Percentiles rank a stretch among this genome's conserved stretches.
These are phyloP conservation scores for Mycena floridula DNA, from an alignment of 768 basidiomycete genomes.

Conservation along the genomic window DNA sequence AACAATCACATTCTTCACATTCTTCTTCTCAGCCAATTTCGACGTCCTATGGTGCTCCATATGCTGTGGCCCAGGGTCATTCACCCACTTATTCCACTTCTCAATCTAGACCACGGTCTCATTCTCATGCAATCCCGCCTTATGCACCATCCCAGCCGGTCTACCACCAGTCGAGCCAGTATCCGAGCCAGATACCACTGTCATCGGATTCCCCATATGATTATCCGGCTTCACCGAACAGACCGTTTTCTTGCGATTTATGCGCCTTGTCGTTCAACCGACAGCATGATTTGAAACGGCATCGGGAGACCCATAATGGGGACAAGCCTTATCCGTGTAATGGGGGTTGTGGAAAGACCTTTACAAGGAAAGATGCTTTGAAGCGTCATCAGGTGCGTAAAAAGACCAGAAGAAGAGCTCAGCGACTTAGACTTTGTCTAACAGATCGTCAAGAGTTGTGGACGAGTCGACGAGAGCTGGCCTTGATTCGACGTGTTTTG, in stretches of 20 bases:
- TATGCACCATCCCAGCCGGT: constrained; percentile 12
- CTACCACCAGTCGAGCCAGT: constrained; percentile 12
- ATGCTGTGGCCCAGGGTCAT: constrained; percentile 17
- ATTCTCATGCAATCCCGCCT: constrained; percentile 30
- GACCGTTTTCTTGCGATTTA: constrained; percentile 64
- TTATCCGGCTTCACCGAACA: constrained; percentile 51
- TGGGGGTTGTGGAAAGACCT: constrained; percentile 81
- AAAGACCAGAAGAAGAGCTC: too few relatives aligned
- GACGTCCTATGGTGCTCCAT: constrained; percentile 6
- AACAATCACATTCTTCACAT: constrained; percentile 25
- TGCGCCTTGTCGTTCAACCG: constrained; percentile 82
- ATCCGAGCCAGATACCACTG: constrained; percentile 28
- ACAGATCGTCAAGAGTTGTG: constrained; percentile 76
- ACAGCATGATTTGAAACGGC: constrained; percentile 80
- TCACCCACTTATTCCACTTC: too few relatives aligned
- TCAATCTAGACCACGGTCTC: constrained; percentile 32
- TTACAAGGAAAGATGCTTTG: constrained; percentile 80
- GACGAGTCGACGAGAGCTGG: constrained; percentile 55
- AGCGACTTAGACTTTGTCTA: too few relatives aligned
- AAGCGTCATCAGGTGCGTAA: constrained; percentile 77
- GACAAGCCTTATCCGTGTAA: constrained; percentile 83
- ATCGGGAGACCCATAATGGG: constrained; percentile 79
- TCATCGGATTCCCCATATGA: constrained; percentile 35
- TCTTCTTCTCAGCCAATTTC: constrained; percentile 15
- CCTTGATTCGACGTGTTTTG: constrained; percentile 19